Base-by-base conservation (phyloP, 2,329 filamentous ascomycete genomes). In the Fusarium compactum region DNA sequence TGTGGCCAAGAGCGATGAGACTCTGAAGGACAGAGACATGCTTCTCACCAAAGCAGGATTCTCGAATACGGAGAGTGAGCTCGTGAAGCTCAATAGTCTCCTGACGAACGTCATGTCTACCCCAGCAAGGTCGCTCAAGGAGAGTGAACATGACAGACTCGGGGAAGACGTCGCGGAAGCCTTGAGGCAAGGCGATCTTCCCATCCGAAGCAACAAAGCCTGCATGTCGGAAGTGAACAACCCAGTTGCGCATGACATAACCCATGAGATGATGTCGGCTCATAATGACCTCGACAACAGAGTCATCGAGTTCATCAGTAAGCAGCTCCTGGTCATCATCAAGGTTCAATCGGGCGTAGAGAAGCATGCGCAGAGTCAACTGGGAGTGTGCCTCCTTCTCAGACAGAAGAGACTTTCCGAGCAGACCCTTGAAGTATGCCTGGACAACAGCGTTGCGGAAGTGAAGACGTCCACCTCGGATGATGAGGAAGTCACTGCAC, bases 401-500 rank as follows among this genome's bases (percentile, higher is more conserved):
- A 0, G 79, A 78, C 1, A 79, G 74, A 3, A 82, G 74, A 0
- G 73, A 70, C 46, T 78, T 80, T 44, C 80, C 80, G 20, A 80
- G 77, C 15, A 78, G 76, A 8, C 68, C 65, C 29, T 73, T 74
- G 22, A 82, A 65, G 58, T 80, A 76, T 1, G 67, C 58, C 30
- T 77, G 76, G 11, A 82, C 74, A 16, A 77, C 58, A 38, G 78
- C 75, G 62, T 79, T 80, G 57, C 80, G 80, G 76, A 82, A 82
- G 34, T 78, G 79, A 15, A 81, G 61, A 5, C 68, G 68, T 1
- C 80, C 80, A 4, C 75, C 74, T 8, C 78, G 74, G 8, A 81
- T 77, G 14, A 80, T 71, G 3, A 81, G 72, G 3, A 82, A 47
- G 10, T 74, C 69, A 5, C 67, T 57, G 34, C 73, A 76, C 12